Evolutionary conservation across 345 rosid species (phyloP).

Genomic region (Leavenworthia alabamica): DNA sequence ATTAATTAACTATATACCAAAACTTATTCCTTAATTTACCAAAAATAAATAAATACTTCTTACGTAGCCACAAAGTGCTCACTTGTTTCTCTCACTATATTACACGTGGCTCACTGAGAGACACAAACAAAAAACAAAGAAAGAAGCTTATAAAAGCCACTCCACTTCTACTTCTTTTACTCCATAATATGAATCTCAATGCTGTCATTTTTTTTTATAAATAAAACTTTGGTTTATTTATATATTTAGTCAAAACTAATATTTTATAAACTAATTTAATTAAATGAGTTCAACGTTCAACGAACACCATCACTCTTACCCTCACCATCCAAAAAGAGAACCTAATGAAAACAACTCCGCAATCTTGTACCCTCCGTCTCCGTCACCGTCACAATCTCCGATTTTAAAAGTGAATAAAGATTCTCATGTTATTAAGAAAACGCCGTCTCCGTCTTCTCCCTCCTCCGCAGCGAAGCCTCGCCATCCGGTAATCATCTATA

Average conservation of each 20-base stretch:
- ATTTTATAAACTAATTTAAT: background rate
- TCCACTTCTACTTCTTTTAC: background rate
- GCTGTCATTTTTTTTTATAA: constrained; percentile 7
- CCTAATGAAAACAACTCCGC: constrained; percentile 17
- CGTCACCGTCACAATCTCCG: constrained; percentile 1
- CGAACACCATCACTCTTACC: constrained; percentile 18
- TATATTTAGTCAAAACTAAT: background rate
- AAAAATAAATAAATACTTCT: too few species aligned
- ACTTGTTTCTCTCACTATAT: background rate
- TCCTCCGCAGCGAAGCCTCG: constrained; percentile 38
- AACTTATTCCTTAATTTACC: too few species aligned
- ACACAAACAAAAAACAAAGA: too few species aligned
- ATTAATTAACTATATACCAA: too few species aligned
- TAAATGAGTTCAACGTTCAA: constrained; percentile 21
- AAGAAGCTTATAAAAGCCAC: constrained; percentile 16
- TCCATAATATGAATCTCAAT: background rate
- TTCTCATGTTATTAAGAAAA: constrained; percentile 51
- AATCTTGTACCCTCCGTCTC: constrained; percentile 17
- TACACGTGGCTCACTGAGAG: constrained; percentile 10
- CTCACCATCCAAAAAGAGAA: constrained; percentile 17
- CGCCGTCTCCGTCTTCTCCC: constrained; percentile 34
- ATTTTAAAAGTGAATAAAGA: constrained; percentile 37
- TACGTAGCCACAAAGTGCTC: background rate
- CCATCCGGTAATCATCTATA: constrained; percentile 90
- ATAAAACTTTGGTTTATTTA: background rate